Base-by-base conservation (phyloP, 306 rosid species). In the Erythrophleum fordii region DNA sequence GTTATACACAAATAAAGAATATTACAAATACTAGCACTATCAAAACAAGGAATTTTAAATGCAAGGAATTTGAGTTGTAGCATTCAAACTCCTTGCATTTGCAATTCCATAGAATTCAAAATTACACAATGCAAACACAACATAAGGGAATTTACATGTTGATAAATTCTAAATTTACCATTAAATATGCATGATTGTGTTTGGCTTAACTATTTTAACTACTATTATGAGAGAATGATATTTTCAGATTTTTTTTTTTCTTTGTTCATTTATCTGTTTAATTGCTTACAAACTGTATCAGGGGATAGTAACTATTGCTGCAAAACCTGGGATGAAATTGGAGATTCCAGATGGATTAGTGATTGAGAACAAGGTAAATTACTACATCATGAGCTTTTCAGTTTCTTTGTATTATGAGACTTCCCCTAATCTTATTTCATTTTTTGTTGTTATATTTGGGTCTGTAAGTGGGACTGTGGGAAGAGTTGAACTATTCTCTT, bases 341-440 rank as follows among this genome's bases (percentile, higher is more conserved):
- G 93, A 93, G 88, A 91, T 93, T 72, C 93, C 97, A 0, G 91
- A 88, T 64, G 91, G 94, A 55, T 82, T 51, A 2, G 85, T 88
- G 45, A 81, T 93, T 64, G 91, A 87, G 70, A 90, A 89, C 77
- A 83, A 89, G 97, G 97, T 88, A 74, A 60, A 25, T 56, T 37
- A 35, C 69, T 72, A 25, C 16, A 25, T 25, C 1, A 0, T 17
- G 82, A 52, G 41, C 49, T 72, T 77, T 66, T 20, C 42, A 41
- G 17, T 75, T 59, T 75, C 51, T 60, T 41, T 69, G 11, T 60
- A 18, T 16, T 22, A 11, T 5, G 5, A 42, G 25, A 29, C 26
- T 65, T 69, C n/a, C 8, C 31, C 34, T 9, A 10, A 11, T n/a
- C n/a, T n/a, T 31, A 31, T 31, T 1, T 31, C 4, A 4, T 1